Evolutionary conservation across 306 rosid genomes (phyloP), one percentile per base, ranked within the genome.

Genomic region (Quercus suber): DNA sequence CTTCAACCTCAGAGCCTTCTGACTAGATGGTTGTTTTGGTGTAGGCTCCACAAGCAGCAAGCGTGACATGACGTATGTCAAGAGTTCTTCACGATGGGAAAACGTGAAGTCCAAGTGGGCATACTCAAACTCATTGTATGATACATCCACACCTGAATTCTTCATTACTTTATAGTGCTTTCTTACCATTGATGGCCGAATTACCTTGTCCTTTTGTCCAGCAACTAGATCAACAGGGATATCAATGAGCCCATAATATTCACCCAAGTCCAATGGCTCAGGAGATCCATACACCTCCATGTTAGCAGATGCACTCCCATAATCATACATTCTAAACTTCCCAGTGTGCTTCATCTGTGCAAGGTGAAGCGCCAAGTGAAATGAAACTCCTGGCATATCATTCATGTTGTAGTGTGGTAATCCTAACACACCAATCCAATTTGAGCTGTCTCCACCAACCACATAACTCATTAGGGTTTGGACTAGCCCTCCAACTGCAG

Each of bases 41-140:
- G 86, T 64, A 0, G 87, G 89, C 78, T 91, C 88, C 76, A 92
- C 91, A 37, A 88, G 95, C 77, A 87, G 84, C 68, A 92, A 78
- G 35, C 97, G 84, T 6, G 99, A 92, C 93, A 91, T 92, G 49
- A 88, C 99, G 81, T 87, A 92, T 10, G 92, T 84, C 79, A 94
- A 85, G 76, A 94, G 97, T 69, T 94, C 97, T 85, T 94, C 99
- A 1, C 81, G 91, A 78, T 94, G 97, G 5, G 97, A 92, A 87
- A 92, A 94, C 23, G 99, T 91, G 82, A 94, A 94, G 82, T 94
- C 99, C 78, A 94, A 82, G 84, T 94, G 99, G 3, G 99, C 99
- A 64, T 92, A 94, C 80, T 94, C 97, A 67, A 89, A 94, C 78
- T 92, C 92, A 53, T 79, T 87, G 68, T 73, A 94, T 51, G 97